Evolutionary conservation across 192 early-diverging fungal species (phyloP).

Genomic region (Gamsiella multidivaricata): DNA sequence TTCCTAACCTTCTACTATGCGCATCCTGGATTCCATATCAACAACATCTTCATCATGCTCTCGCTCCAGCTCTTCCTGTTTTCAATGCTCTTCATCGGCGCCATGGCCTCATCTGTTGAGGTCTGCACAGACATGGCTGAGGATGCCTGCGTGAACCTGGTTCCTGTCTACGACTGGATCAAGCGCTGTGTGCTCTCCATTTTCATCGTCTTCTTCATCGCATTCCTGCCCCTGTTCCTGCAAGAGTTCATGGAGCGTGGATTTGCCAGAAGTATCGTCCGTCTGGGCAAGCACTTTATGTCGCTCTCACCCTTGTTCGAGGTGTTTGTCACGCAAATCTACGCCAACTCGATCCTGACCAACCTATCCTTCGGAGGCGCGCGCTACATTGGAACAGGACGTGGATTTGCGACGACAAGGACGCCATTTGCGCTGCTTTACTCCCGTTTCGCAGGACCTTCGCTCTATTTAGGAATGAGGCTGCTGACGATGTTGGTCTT

Average conservation of each 20-base stretch:
- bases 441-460: constrained; percentile 78
- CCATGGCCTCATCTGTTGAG: constrained; percentile 71
- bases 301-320: constrained; percentile 88
- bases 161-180: constrained; percentile 84
- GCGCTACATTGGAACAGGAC: constrained; percentile 86
- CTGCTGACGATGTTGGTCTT: constrained; percentile 78
- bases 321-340: constrained; percentile 88
- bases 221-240: constrained; percentile 83
- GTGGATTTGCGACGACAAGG: constrained; percentile 86
- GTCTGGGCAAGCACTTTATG: constrained; percentile 83
- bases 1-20: constrained; percentile 92
- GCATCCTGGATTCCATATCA: constrained; percentile 90
- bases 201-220: constrained; percentile 82
- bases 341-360: constrained; percentile 82
- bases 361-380: constrained; percentile 85
- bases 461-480: constrained; percentile 80
- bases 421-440: constrained; percentile 79
- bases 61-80: constrained; percentile 86
- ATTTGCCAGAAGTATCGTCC: constrained; percentile 73
- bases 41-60: constrained; percentile 88
- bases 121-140: constrained; percentile 68
- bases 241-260: constrained; percentile 89
- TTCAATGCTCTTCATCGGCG: constrained; percentile 79
- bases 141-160: constrained; percentile 78
- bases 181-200: constrained; percentile 84